These are phyloP conservation scores for Nakaseomyces glabratus DNA, from an alignment of 1,139 yeast species.

Conservation along the genomic window DNA sequence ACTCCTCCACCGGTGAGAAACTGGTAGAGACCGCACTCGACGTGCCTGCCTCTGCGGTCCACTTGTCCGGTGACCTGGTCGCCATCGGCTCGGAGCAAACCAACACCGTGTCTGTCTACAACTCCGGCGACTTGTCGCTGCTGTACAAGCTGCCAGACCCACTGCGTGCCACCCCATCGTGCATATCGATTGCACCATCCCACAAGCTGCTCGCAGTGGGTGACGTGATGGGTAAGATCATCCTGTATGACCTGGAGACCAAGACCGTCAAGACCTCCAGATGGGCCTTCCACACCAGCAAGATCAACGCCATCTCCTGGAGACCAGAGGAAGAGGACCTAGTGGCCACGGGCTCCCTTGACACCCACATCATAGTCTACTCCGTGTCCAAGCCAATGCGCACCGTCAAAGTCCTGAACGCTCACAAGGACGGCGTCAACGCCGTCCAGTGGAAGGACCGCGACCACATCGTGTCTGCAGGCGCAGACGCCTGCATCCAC, in stretches of 20 bases:
- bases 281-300: constrained; percentile 93
- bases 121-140: constrained; percentile 33
- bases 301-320: constrained; percentile 73
- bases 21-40: constrained; percentile 24
- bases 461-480: constrained; percentile 52
- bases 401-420: constrained; percentile 63
- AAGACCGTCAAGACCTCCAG: constrained; percentile 65
- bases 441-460: constrained; percentile 56
- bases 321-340: constrained; percentile 41
- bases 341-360: constrained; percentile 73
- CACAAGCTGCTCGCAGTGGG: constrained; percentile 71
- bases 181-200: constrained; percentile 62
- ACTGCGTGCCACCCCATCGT: constrained; percentile 55
- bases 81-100: constrained; percentile 43
- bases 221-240: constrained; percentile 76
- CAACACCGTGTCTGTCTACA: constrained; percentile 31
- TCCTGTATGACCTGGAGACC: constrained; percentile 50
- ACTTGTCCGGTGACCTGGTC: constrained; percentile 36
- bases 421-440: constrained; percentile 83
- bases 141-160: constrained; percentile 26
- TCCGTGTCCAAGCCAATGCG: constrained; percentile 71
- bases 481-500: constrained; percentile 76
- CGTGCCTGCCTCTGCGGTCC: constrained; percentile 39
- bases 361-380: constrained; percentile 70
- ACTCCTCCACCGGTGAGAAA: constrained; percentile 23